These are phyloP conservation scores for Xylaria polymorpha DNA, from an alignment of 2,329 filamentous ascomycete genomes.

Conservation along the genomic window DNA sequence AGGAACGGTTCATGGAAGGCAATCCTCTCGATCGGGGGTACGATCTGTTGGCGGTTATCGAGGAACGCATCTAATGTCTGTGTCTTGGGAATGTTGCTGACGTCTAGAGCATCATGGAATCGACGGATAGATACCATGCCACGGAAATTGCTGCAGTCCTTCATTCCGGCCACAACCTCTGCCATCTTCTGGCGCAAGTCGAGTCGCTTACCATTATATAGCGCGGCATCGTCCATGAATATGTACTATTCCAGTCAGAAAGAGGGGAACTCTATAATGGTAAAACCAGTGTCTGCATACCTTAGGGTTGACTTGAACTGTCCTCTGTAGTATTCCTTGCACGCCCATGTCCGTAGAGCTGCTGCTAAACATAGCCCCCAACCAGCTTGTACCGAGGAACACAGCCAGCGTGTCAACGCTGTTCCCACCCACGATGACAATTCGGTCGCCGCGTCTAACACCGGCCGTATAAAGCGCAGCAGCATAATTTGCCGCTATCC, in stretches of 20 bases:
- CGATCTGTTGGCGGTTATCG: slow-evolving; percentile 44
- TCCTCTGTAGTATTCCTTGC: slow-evolving; percentile 78
- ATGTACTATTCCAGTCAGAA: slow-evolving; percentile 62
- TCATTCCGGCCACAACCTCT: slow-evolving; percentile 72
- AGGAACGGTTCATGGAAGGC: slow-evolving; percentile 80
- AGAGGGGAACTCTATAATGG: not conserved
- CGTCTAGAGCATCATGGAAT: slow-evolving; percentile 70
- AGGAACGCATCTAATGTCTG: slow-evolving; percentile 62
- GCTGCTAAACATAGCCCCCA: slow-evolving; percentile 81
- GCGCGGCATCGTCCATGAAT: slow-evolving; percentile 83
- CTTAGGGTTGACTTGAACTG: slow-evolving; percentile 79
- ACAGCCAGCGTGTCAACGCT: slow-evolving; percentile 78
- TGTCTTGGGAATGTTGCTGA: slow-evolving; percentile 62
- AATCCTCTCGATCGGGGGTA: slow-evolving; percentile 68
- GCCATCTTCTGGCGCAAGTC: slow-evolving; percentile 79
- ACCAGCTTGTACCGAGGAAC: slow-evolving; percentile 74
- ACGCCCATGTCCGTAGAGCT: slow-evolving; percentile 87
- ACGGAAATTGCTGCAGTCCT: slow-evolving; percentile 68
- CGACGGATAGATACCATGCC: slow-evolving; percentile 74
- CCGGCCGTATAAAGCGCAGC: slow-evolving; percentile 75
- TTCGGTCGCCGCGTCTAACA: slow-evolving; percentile 75
- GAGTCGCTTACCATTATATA: slow-evolving; percentile 82
- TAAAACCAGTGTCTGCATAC: slow-evolving; percentile 49
- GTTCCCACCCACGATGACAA: slow-evolving; percentile 81
- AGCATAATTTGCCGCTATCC: slow-evolving; percentile 67